Conservation (phyloP, 495 filamentous ascomycete genomes). For the Apodospora peruviana region DNA sequence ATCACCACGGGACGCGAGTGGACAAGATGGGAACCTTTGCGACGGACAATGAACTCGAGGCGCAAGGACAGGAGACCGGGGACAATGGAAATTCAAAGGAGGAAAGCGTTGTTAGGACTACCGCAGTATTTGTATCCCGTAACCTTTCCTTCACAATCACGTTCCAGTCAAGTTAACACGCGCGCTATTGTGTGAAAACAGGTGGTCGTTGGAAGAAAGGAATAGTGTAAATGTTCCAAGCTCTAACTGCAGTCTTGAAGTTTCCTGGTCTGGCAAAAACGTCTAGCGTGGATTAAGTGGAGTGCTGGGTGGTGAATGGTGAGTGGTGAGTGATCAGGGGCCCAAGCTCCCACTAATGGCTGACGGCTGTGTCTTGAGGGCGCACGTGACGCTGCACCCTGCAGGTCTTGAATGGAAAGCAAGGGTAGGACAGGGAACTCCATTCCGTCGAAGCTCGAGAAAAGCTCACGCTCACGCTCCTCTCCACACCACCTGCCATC, state of each 20-base stretch:
- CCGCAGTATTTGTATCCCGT: slow-evolving; percentile 7
- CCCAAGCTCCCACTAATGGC: too few relatives aligned
- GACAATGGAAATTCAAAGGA: slow-evolving; percentile 5
- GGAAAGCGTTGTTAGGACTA: slow-evolving; percentile 1
- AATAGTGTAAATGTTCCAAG: not conserved
- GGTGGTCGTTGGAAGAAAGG: not conserved
- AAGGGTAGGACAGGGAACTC: too few relatives aligned
- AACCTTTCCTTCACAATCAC: not conserved
- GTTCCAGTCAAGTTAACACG: not conserved
- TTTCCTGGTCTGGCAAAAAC: too few relatives aligned
- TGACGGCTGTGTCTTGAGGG: too few relatives aligned
- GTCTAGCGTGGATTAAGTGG: too few relatives aligned
- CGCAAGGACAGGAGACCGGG: not conserved
- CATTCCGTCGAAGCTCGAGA: slow-evolving; percentile 6
- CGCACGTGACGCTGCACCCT: too few relatives aligned
- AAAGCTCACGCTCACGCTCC: slow-evolving; percentile 9
- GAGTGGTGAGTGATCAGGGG: too few relatives aligned
- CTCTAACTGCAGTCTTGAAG: too few relatives aligned
- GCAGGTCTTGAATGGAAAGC: too few relatives aligned
- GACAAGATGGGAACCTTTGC: not conserved
- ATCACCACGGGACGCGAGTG: not conserved
- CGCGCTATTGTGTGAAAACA: not conserved
- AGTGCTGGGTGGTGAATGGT: too few relatives aligned
- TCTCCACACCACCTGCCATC: slow-evolving; percentile 11
- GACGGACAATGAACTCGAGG: not conserved